A percentile compares a stretch with the other conserved stretches of the same genome.
Conservation (phyloP, 1,284 basidiomycete species). For the Moniliophthora roreri region DNA sequence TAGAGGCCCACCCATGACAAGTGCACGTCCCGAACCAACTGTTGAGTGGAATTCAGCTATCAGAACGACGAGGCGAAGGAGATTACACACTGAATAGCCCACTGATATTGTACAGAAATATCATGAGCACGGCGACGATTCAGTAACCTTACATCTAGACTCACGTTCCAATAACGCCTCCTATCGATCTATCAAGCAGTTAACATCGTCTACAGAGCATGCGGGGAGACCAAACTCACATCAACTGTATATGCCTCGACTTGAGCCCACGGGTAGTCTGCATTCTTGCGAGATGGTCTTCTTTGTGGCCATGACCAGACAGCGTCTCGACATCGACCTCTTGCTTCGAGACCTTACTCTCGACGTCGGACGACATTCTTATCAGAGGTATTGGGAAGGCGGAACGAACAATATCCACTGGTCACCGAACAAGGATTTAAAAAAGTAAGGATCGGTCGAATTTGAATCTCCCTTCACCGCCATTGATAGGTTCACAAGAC, state of each 20-base stretch:
- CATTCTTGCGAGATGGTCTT: slow-evolving; percentile 6
- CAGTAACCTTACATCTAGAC: not conserved
- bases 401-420: not conserved
- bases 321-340: slow-evolving; percentile 7
- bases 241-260: slow-evolving; percentile 16
- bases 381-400: not conserved
- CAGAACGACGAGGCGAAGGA: not conserved
- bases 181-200: slow-evolving; percentile 11
- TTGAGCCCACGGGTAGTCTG: slow-evolving; percentile 15
- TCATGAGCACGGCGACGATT: not conserved
- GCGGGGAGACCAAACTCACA: slow-evolving; percentile 9
- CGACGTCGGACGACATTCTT: slow-evolving; percentile 8
- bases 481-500: too few species aligned
- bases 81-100: slow-evolving; percentile 6
- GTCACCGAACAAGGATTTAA: not conserved
- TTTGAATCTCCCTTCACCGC: too few species aligned
- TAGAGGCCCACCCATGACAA: slow-evolving; percentile 15
- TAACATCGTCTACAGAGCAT: not conserved
- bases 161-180: slow-evolving; percentile 18
- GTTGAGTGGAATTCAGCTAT: not conserved
- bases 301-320: not conserved
- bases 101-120: not conserved
- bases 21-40: slow-evolving; percentile 17
- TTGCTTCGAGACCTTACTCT: slow-evolving; percentile 11
- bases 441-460: too few species aligned